A percentile compares a stretch with the other conserved stretches of the same genome.
Conservation (phyloP, 2,329 filamentous ascomycete genomes). For the Calonectria honghensis region DNA sequence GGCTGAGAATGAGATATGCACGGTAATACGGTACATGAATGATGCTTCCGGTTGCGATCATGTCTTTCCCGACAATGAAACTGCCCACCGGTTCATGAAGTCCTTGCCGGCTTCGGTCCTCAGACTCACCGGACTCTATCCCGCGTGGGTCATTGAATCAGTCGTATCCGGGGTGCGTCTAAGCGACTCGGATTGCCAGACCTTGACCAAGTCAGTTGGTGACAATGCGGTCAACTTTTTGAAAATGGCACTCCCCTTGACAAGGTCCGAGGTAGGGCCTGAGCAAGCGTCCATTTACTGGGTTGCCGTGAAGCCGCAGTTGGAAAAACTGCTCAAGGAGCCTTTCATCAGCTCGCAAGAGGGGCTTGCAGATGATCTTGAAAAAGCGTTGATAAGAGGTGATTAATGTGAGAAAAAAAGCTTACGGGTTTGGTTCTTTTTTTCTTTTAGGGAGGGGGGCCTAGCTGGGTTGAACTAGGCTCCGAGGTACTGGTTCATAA, state of each 20-base stretch:
- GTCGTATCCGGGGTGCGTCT: background rate
- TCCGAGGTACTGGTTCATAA: background rate
- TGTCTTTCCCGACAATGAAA: background rate
- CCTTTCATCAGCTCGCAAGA: background rate
- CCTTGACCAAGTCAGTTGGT: background rate
- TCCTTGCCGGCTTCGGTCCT: background rate
- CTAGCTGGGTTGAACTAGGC: too few species aligned
- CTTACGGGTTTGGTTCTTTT: background rate
- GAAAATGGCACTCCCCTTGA: background rate
- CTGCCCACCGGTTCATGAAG: background rate
- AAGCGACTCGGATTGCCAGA: background rate
- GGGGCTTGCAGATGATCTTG: background rate
- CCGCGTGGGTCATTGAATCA: background rate
- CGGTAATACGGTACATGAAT: background rate
- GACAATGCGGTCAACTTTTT: background rate
- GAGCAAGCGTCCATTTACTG: background rate
- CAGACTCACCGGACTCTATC: background rate
- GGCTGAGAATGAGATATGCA: background rate
- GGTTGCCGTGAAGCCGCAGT: background rate
- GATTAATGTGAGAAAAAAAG: background rate
- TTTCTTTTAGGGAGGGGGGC: too few species aligned
- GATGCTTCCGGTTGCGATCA: background rate
- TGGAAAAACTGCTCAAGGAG: background rate
- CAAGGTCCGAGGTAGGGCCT: background rate
- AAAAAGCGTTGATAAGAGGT: background rate